Base-by-base conservation (phyloP, 495 filamentous ascomycete species). In the Bryoglossum gracile region DNA sequence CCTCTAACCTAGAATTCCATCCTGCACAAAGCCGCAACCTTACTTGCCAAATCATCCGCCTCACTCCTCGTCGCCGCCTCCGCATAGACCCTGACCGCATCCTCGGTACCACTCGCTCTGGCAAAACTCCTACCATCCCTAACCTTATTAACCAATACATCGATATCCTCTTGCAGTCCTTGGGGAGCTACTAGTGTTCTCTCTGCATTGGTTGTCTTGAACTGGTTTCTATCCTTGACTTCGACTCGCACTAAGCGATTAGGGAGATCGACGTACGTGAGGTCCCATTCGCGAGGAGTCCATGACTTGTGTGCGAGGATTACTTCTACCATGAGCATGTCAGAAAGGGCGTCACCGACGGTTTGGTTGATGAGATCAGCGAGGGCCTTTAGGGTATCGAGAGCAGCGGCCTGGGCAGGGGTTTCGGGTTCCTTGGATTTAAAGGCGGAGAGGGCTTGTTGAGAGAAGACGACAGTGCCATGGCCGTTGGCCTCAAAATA, bases 401-500 rank as follows among this genome's bases (percentile, higher is more conserved):
- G 78, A 8, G 89, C 81, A 38, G 81, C 81, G 54, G 88, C 80
- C 67, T 98, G 94, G 10, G 84, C 92, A 1, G 94, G 91, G 0
- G 89, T 95, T 65, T 94, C 83, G 2, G 92, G 90, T 57, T 87
- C 78, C 37, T 82, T 78, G 45, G 70, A 82, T 48, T 77, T 74
- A 69, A 97, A 90, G 22, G 75, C 73, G 55, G 82, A 83, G 8
- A 91, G 62, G 0, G 92, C 89, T 37, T 80, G 75, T 28, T 82
- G 79, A 2, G 88, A 94, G 75, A 98, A 98, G 32, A 95, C 80
- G 19, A 97, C 87, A 19, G 92, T 98, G 45, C 92, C 92, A 65
- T 98, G 92, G 40, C 92, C 92, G 60, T 98, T 98, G 41, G 92
- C 92, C 68, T 98, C 92, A 59, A 98, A 98, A 68, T 98, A 98